A percentile compares a stretch with the other conserved stretches of the same genome.
Evolutionary conservation across 345 rosid genomes (phyloP).

Genomic region (Microthlaspi erraticum): DNA sequence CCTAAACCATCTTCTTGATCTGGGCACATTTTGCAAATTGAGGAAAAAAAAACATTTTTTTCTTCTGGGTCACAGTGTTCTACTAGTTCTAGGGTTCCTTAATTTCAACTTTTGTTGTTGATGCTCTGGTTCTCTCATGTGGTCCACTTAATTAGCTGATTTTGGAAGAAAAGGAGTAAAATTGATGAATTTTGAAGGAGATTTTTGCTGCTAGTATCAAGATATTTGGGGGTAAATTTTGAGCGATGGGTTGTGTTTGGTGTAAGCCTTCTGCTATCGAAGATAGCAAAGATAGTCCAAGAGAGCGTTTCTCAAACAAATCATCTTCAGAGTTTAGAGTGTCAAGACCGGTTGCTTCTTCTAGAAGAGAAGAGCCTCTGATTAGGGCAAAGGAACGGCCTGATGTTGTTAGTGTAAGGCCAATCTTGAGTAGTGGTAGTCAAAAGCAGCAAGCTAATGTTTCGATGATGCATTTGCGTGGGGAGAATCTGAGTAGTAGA

Average conservation of each 20-base stretch:
- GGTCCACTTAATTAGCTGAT: constrained; percentile 24
- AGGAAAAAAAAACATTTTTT: constrained; percentile 1
- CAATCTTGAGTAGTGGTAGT: constrained; percentile 55
- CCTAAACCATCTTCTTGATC: constrained; percentile 37
- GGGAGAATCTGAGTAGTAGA: constrained; percentile 67
- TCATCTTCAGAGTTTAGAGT: constrained; percentile 60
- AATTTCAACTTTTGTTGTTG: constrained; percentile 20
- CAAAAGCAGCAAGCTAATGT: constrained; percentile 60
- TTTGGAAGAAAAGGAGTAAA: constrained; percentile 13
- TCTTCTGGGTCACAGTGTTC: constrained; percentile 31
- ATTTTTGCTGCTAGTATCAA: constrained; percentile 46
- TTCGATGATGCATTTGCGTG: constrained; percentile 55
- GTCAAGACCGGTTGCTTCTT: constrained; percentile 60
- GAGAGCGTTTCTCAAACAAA: constrained; percentile 68
- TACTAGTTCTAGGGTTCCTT: constrained; percentile 41
- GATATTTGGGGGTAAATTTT: constrained; percentile 37
- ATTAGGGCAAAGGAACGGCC: constrained; percentile 58
- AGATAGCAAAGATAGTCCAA: constrained; percentile 85
- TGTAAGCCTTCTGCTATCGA: constrained; percentile 90
- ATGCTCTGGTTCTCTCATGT: constrained; percentile 5
- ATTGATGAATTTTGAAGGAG: constrained; percentile 36
- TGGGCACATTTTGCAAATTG: constrained; percentile 31
- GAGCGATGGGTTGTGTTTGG: constrained; percentile 80
- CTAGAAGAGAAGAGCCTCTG: constrained; percentile 75
- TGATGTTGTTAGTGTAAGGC: constrained; percentile 62